phyloP scores from a whole-genome alignment of 192 early-diverging fungal species.

The Podila epigama region DNA sequence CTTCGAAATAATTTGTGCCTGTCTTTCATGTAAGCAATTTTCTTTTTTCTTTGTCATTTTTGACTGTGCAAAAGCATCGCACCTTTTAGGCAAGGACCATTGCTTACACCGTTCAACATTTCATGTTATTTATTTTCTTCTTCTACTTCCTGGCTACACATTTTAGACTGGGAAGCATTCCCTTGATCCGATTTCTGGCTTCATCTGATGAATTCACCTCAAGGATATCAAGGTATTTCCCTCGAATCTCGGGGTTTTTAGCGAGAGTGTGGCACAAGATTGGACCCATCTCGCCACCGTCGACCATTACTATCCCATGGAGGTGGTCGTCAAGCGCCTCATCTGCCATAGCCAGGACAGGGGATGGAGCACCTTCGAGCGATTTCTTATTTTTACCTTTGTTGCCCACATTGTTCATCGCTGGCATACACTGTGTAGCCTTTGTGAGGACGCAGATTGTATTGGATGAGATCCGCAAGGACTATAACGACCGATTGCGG shows the following conservation, averaged over 20 bases:
- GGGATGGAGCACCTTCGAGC: neutral
- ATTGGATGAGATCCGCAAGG: constrained; percentile 1
- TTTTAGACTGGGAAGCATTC: neutral
- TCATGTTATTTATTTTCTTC: neutral
- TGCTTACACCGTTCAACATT: neutral
- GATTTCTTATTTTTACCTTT: constrained; percentile 1
- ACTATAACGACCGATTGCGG: neutral
- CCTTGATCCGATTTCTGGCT: constrained; percentile 6
- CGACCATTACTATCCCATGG: neutral
- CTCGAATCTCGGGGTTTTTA: neutral
- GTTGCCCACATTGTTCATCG: constrained; percentile 10
- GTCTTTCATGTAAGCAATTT: constrained; percentile 13
- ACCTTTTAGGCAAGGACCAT: too few relatives aligned
- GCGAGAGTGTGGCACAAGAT: neutral
- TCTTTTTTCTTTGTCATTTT: neutral
- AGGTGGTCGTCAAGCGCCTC: neutral
- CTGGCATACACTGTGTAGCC: constrained; percentile 16
- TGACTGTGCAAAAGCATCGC: neutral
- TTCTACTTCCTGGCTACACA: neutral
- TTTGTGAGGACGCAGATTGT: constrained; percentile 2
- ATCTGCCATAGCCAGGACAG: neutral
- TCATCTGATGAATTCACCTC: neutral
- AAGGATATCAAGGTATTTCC: neutral
- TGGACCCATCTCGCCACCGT: neutral
- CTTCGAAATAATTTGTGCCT: neutral